Evolutionary conservation across 495 filamentous ascomycete genomes (phyloP).

Genomic region (Aspergillus kassunensis): DNA sequence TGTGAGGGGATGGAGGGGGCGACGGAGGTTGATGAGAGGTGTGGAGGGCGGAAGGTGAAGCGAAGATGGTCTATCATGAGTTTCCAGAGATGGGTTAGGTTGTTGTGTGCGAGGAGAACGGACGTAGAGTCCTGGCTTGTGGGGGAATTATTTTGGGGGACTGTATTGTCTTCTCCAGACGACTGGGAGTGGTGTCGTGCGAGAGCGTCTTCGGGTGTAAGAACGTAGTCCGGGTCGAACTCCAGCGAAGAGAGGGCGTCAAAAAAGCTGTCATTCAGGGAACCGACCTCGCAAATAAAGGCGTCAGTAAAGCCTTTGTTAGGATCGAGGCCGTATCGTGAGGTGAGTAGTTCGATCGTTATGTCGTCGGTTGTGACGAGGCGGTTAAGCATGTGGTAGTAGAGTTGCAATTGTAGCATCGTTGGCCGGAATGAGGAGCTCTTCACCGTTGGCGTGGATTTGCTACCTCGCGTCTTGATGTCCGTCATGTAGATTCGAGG

Average conservation of each 20-base stretch:
- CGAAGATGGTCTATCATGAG: slow-evolving; percentile 65
- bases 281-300: slow-evolving; percentile 76
- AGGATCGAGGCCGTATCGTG: slow-evolving; percentile 64
- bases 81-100: slow-evolving; percentile 57
- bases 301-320: slow-evolving; percentile 65
- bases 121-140: slow-evolving; percentile 48
- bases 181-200: background rate
- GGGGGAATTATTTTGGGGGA: slow-evolving; percentile 3
- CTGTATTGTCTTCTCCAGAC: too few species aligned
- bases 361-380: slow-evolving; percentile 67
- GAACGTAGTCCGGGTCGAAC: slow-evolving; percentile 26
- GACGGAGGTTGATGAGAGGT: slow-evolving; percentile 23
- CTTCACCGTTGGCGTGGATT: slow-evolving; percentile 55
- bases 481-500: slow-evolving; percentile 73
- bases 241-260: slow-evolving; percentile 35
- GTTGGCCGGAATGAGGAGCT: slow-evolving; percentile 70
- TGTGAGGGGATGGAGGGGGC: slow-evolving; percentile 46
- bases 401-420: slow-evolving; percentile 82
- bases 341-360: slow-evolving; percentile 60
- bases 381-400: slow-evolving; percentile 77
- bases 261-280: slow-evolving; percentile 57
- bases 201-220: slow-evolving; percentile 27
- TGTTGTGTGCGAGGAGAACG: slow-evolving; percentile 57
- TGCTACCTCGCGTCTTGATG: slow-evolving; percentile 73
- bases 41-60: slow-evolving; percentile 51